These are phyloP conservation scores for Sophora flavescens DNA, from an alignment of 306 rosid species.

Conservation along the genomic window DNA sequence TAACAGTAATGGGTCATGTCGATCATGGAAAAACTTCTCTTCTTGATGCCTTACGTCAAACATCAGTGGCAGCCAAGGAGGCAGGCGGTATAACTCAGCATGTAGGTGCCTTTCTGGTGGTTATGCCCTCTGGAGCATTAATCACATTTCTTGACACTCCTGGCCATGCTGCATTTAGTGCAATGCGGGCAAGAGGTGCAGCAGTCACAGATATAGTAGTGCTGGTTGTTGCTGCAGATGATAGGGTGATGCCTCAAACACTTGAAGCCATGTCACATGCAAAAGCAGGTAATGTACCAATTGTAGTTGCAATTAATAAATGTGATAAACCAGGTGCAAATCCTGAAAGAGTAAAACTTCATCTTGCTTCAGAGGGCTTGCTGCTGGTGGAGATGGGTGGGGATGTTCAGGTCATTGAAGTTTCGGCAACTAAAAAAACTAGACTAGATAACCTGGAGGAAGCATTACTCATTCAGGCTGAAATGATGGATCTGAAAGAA, in stretches of 20 bases:
- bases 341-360: conserved; percentile 85
- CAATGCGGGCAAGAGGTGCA: conserved; percentile 99
- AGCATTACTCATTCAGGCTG: conserved; percentile 92
- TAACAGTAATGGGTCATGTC: conserved; percentile 98
- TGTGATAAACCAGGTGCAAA: conserved; percentile 98
- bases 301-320: conserved; percentile 95
- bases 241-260: conserved; percentile 98
- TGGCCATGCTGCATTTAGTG: conserved; percentile 99
- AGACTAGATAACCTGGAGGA: conserved; percentile 90
- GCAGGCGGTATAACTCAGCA: conserved; percentile 99
- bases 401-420: conserved; percentile 88
- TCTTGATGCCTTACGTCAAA: conserved; percentile 90
- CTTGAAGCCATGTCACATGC: conserved; percentile 96
- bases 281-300: conserved; percentile 85
- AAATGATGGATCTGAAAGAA: conserved; percentile 93
- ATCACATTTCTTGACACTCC: conserved; percentile 98
- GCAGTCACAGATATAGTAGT: conserved; percentile 97
- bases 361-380: conserved; percentile 95
- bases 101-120: conserved; percentile 93
- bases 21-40: conserved; percentile 99
- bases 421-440: conserved; percentile 78
- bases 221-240: conserved; percentile 97
- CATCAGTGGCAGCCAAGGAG: conserved; percentile 92
- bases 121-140: conserved; percentile 88
- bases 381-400: conserved; percentile 98